These are phyloP conservation scores for Cicer bijugum DNA, from an alignment of 306 rosid genomes.

Conservation along the genomic window DNA sequence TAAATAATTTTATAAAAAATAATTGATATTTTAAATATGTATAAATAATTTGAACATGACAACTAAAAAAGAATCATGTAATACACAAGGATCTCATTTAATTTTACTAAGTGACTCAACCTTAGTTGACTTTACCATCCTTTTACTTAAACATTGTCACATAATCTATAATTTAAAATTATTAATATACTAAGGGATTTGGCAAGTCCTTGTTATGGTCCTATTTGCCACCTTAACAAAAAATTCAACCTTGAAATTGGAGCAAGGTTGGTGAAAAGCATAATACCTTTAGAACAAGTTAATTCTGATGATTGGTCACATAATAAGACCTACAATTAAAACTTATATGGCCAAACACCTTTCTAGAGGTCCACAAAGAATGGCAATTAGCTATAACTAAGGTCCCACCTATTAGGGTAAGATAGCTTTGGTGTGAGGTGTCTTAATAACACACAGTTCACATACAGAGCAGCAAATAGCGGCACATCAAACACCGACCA, in stretches of 20 bases:
- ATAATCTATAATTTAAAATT: not conserved
- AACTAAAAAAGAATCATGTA: no score
- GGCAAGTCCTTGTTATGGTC: slow-evolving; percentile 12
- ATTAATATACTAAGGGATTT: not conserved
- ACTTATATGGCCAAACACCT: slow-evolving; percentile 32
- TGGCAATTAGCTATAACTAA: slow-evolving; percentile 27
- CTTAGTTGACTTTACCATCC: not conserved
- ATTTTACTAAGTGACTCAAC: not conserved
- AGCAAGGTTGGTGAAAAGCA: slow-evolving; percentile 38
- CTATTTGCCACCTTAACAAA: not conserved
- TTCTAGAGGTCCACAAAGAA: slow-evolving; percentile 42
- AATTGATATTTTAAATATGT: no score
- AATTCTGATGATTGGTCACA: slow-evolving; percentile 28
- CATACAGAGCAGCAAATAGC: slow-evolving; percentile 32
- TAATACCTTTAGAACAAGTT: slow-evolving; percentile 36
- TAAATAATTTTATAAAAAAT: no score
- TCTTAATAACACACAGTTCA: slow-evolving; percentile 8
- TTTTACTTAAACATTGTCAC: not conserved
- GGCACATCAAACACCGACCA: slow-evolving; percentile 50
- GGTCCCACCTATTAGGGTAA: slow-evolving; percentile 38
- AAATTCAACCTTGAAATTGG: slow-evolving; percentile 29
- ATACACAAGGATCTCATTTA: no score
- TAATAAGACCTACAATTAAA: slow-evolving; percentile 17
- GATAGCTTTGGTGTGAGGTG: slow-evolving; percentile 8
- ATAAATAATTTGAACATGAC: no score